Evolutionary conservation across 2,329 filamentous ascomycete genomes (phyloP).

Genomic region (Rachicladosporium sp.): DNA sequence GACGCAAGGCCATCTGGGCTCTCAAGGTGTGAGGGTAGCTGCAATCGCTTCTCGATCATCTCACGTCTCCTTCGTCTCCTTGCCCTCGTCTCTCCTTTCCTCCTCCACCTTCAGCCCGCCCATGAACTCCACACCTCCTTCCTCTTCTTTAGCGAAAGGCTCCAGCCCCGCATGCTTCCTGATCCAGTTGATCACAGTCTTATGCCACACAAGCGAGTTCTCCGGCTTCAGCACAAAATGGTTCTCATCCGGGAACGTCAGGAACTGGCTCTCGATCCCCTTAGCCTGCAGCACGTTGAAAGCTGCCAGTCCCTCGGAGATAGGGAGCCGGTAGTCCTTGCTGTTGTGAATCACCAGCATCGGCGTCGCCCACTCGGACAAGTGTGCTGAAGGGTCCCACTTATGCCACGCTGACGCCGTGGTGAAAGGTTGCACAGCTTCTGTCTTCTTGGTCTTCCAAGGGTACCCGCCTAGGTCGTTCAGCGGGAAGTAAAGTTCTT

Average conservation of each 20-base stretch:
- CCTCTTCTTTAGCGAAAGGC: constrained; percentile 27
- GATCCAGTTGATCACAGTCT: constrained; percentile 69
- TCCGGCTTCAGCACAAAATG: constrained; percentile 85
- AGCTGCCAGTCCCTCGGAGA: constrained; percentile 71
- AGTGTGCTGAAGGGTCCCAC: constrained; percentile 46
- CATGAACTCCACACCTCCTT: constrained; percentile 17
- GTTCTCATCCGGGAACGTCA: constrained; percentile 71
- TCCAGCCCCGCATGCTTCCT: constrained; percentile 45
- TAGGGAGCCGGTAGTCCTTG: constrained; percentile 75
- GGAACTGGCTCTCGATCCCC: constrained; percentile 61
- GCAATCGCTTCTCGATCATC: no score
- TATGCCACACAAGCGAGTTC: constrained; percentile 84
- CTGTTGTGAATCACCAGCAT: constrained; percentile 85
- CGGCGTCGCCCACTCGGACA: constrained; percentile 68
- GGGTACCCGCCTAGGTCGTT: constrained; percentile 40
- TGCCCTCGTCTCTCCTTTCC: constrained; percentile 3
- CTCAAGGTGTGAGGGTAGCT: no score
- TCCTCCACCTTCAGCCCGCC: constrained; percentile 19
- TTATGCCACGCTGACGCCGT: constrained; percentile 33
- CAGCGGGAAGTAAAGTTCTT: constrained; percentile 45
- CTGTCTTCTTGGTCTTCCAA: constrained; percentile 27
- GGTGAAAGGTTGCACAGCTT: constrained; percentile 1
- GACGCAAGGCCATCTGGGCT: no score
- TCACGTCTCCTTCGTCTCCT: neutral
- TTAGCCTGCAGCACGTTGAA: constrained; percentile 75